These are phyloP conservation scores for Astrothelium subdiscretum DNA, from an alignment of 495 filamentous ascomycete species.

Conservation along the genomic window DNA sequence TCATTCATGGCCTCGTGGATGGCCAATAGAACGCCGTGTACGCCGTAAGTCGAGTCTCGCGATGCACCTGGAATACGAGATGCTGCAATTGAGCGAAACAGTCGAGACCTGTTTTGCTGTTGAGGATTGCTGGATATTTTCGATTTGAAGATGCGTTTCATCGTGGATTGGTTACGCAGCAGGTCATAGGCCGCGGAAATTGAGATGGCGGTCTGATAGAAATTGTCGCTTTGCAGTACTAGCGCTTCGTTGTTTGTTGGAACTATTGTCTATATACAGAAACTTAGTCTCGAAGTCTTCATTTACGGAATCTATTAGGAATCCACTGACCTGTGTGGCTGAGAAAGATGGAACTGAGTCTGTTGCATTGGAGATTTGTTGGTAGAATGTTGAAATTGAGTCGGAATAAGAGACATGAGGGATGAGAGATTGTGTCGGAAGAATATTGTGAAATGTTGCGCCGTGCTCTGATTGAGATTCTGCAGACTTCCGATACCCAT, in stretches of 20 bases:
- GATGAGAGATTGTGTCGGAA: background rate
- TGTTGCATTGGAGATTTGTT: background rate
- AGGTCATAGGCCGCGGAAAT: slow-evolving; percentile 39
- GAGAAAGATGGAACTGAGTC: background rate
- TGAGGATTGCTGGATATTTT: background rate
- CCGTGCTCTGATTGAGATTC: background rate
- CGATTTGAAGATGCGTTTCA: slow-evolving; percentile 8
- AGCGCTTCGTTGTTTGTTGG: slow-evolving; percentile 53
- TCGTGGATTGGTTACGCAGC: slow-evolving; percentile 33
- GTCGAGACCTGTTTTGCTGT: slow-evolving; percentile 25
- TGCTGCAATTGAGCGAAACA: slow-evolving; percentile 56
- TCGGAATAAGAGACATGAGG: background rate
- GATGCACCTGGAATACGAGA: slow-evolving; percentile 45
- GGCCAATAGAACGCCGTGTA: background rate
- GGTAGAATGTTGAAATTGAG: background rate
- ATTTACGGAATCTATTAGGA: background rate
- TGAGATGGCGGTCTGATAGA: slow-evolving; percentile 23
- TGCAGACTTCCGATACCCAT: background rate
- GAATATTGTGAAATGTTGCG: background rate
- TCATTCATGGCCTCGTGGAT: background rate
- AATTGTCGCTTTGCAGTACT: slow-evolving; percentile 20
- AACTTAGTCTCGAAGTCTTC: slow-evolving; percentile 15
- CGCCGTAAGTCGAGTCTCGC: slow-evolving; percentile 36
- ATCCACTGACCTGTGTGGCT: slow-evolving; percentile 34
- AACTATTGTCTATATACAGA: slow-evolving; percentile 44